These are phyloP conservation scores for Apiospora saccharicola DNA, from an alignment of 2,329 filamentous ascomycete genomes.

Conservation along the genomic window DNA sequence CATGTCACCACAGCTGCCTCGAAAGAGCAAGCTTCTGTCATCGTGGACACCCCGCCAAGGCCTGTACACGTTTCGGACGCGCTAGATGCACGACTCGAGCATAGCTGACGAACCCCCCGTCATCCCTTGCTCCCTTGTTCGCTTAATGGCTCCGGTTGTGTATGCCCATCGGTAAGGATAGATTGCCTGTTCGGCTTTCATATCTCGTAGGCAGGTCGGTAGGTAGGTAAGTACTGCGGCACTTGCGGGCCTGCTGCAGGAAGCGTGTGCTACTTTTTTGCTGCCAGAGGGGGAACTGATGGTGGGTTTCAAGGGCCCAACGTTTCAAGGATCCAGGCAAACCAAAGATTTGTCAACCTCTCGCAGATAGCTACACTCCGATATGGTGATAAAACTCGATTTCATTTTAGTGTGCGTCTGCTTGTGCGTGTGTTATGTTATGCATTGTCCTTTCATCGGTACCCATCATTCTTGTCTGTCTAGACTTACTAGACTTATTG, in stretches of 20 bases:
- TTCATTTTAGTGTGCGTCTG: neutral
- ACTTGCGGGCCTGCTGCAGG: constrained; percentile 3
- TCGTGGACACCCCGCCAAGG: neutral
- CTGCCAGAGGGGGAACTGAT: neutral
- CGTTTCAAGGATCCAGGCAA: constrained; percentile 16
- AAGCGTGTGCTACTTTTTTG: neutral
- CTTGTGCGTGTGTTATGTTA: neutral
- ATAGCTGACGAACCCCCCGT: neutral
- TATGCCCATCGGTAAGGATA: neutral
- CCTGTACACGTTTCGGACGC: constrained; percentile 5
- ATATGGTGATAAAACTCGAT: neutral
- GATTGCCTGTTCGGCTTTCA: neutral
- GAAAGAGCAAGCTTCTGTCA: constrained; percentile 1
- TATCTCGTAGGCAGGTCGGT: neutral
- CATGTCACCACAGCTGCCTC: constrained; percentile 1
- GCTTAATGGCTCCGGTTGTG: neutral
- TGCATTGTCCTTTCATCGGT: neutral
- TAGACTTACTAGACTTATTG: neutral
- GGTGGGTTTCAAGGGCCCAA: constrained; percentile 16
- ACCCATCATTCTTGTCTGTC: neutral
- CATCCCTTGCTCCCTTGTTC: neutral
- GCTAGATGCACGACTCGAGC: constrained; percentile 3
- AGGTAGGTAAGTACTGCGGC: neutral
- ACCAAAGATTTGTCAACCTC: constrained; percentile 12
- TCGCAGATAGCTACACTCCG: neutral